These are phyloP conservation scores for Eutypella sp. DNA, from an alignment of 2,329 filamentous ascomycete genomes.

Conservation along the genomic window DNA sequence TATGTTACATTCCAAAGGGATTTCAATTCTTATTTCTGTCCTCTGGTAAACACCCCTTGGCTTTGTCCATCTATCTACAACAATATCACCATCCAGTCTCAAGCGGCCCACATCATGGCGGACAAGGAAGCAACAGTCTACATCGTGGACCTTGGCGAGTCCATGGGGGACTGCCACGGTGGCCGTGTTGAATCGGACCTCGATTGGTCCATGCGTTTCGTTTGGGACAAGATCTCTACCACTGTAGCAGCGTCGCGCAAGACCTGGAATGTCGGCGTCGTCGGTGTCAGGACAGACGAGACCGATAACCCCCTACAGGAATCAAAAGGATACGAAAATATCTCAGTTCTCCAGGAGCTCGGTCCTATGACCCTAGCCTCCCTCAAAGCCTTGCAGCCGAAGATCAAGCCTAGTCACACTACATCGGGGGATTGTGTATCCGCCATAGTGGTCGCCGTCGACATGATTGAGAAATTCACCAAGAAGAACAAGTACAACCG, in stretches of 20 bases:
- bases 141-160: slow-evolving; percentile 78
- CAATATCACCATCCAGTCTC: neutral
- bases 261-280: slow-evolving; percentile 68
- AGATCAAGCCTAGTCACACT: slow-evolving; percentile 63
- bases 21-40: neutral
- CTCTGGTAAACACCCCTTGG: neutral
- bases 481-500: slow-evolving; percentile 78
- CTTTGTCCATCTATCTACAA: neutral
- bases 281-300: slow-evolving; percentile 77
- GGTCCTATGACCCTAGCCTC: slow-evolving; percentile 59
- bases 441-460: slow-evolving; percentile 76
- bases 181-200: slow-evolving; percentile 75
- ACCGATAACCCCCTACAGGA: slow-evolving; percentile 65
- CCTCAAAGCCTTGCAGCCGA: slow-evolving; percentile 58
- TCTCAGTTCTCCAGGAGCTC: slow-evolving; percentile 71
- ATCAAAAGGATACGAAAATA: slow-evolving; percentile 73
- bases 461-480: slow-evolving; percentile 77
- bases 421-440: slow-evolving; percentile 78
- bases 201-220: slow-evolving; percentile 83
- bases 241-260: slow-evolving; percentile 66
- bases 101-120: slow-evolving; percentile 64
- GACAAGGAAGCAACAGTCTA: slow-evolving; percentile 92
- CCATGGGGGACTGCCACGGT: slow-evolving; percentile 71
- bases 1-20: neutral
- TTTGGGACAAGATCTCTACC: slow-evolving; percentile 87